Evolutionary conservation across 306 rosid species (phyloP), one percentile per base, ranked within the genome.

Genomic region (Casuarina cunninghamiana): DNA sequence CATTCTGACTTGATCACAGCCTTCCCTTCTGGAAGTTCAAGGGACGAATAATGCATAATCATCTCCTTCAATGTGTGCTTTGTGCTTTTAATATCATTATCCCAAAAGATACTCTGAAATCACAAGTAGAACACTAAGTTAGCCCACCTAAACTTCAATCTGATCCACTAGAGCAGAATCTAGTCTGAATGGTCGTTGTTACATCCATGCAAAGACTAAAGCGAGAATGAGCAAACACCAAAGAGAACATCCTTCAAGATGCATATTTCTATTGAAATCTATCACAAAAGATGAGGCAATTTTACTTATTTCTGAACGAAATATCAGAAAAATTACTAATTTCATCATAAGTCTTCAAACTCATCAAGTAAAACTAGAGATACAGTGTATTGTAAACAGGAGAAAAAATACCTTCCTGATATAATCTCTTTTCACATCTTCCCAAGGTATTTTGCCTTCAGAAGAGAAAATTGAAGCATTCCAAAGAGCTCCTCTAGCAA

Each of bases 401-500:
- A 39, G 12, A 55, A 60, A 26, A 69, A 60, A 82, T 81, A 88
- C 98, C 96, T 91, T 91, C 75, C 94, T 81, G 53, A 94, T 72
- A 71, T 91, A 94, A 83, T 89, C 94, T 80, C 84, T 86, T 87
- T 89, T 88, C 15, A 89, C 87, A 5, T 84, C 88, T 81, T 91
- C 98, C 68, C 82, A 78, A 46, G 93, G 75, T 81, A 88, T 77
- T 81, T 84, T 72, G 38, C 96, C 94, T 42, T 83, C 61, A 6
- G 91, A 87, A 4, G 88, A 90, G 84, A 94, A 94, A 65, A 94
- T 87, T 48, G 98, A 90, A 85, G 97, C 90, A 84, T 94, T 94
- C 98, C 97, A 91, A 67, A 91, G 90, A 76, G 96, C 98, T 60
- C 98, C 98, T 89, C 98, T 87, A 16, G 98, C 98, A 77, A 86